Evolutionary conservation across 768 basidiomycete genomes (phyloP), one percentile per base, ranked within the genome.

Genomic region (Collybiopsis confluens): DNA sequence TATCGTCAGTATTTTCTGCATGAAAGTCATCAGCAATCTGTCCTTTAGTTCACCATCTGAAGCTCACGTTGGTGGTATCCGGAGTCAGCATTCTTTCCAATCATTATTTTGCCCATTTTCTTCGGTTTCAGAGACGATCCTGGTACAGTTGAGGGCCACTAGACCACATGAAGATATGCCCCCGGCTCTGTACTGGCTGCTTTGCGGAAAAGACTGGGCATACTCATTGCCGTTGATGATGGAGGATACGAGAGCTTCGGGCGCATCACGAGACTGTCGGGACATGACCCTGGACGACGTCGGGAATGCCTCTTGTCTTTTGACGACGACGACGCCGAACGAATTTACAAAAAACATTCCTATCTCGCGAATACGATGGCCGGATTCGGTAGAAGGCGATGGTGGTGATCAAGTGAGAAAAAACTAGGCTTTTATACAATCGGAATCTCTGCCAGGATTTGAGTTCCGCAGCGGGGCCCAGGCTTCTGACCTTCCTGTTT

Each of bases 101-200:
- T 6, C 15, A 40, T 20, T 15, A 40, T 16, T n/a, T 20, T 64
- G 30, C 2, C 71, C 68, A 4, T 62, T 62, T 35, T 65, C 59
- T 49, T 76, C 70, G 21, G 63, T 64, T 43, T 61, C 69, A 30
- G 83, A 73, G 8, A 76, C 69, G 5, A 82, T 59, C 48, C 83
- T 72, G 10, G 78, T 81, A 57, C 83, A 86, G 62, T 87, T 86
- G 61, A 88, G 65, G 2, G 81, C 79, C 21, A 85, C 85, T 23
- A 88, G 71, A 16, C 86, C 86, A 56, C 85, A 88, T n/a, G n/a
- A n/a, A 2, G 85, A 75, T 36, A 65, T 64, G 5, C 75, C 71
- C 10, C 73, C 70, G 16, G 66, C 67, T 1, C 53, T 58, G 55
- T 85, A 87, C 58, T 86, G 85, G 42, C 84, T 79, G 11, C 16